Conservation (phyloP, 2,329 filamentous ascomycete species). For the Xylariomycetidae sp. region DNA sequence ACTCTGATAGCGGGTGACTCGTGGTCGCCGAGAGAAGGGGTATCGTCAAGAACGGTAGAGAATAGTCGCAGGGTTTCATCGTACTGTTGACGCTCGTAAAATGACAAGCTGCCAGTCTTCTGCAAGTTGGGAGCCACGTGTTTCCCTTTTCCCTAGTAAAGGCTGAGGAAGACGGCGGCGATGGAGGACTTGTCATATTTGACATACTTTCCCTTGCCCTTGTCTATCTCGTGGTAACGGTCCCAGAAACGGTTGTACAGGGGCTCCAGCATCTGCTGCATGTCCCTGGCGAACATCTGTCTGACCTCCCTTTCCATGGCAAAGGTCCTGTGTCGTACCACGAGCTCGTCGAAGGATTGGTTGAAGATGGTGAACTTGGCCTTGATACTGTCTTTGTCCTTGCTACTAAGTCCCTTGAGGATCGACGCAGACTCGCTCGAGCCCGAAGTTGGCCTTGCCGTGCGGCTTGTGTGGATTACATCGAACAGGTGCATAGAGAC, state of each 20-base stretch:
- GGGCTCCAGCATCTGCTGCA: constrained; percentile 87
- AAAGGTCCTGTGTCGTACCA: constrained; percentile 73
- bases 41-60: no score
- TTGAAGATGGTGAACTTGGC: constrained; percentile 95
- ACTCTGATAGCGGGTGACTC: no score
- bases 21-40: no score
- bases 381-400: constrained; percentile 95
- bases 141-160: constrained; percentile 36
- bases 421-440: constrained; percentile 78
- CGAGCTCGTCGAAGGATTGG: constrained; percentile 79
- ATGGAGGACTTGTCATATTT: constrained; percentile 90
- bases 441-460: constrained; percentile 64
- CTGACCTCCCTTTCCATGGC: constrained; percentile 90
- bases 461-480: constrained; percentile 81
- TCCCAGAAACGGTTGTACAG: constrained; percentile 96
- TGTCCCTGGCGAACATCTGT: constrained; percentile 70
- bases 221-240: constrained; percentile 94
- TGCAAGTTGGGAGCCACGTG: no score
- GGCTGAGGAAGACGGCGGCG: constrained; percentile 54
- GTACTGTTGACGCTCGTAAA: no score
- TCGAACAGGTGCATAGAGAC: constrained; percentile 80
- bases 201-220: constrained; percentile 95
- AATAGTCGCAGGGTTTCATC: no score
- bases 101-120: no score
- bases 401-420: constrained; percentile 75